Percentiles rank a stretch among this genome's conserved stretches.
Conservation (phyloP, 2,329 filamentous ascomycete species). For the Fusarium chaquense region DNA sequence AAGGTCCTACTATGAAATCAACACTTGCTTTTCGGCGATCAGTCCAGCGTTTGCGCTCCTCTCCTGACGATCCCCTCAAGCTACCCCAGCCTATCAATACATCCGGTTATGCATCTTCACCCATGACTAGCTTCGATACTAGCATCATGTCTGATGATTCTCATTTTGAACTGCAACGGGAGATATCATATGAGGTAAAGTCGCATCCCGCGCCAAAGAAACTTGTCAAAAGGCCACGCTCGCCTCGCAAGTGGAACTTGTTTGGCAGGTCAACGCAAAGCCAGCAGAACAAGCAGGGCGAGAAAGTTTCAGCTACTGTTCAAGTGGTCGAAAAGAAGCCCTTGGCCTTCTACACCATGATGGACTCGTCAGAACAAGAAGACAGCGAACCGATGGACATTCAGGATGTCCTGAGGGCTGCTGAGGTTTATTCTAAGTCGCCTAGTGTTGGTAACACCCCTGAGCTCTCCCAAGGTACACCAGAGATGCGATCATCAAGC, state of each 20-base stretch:
- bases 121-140: slow-evolving; percentile 68
- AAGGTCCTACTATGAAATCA: slow-evolving; percentile 60
- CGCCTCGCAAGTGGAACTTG: slow-evolving; percentile 72
- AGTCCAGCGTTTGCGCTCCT: slow-evolving; percentile 62
- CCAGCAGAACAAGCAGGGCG: slow-evolving; percentile 56
- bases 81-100: slow-evolving; percentile 68
- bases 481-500: slow-evolving; percentile 30
- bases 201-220: slow-evolving; percentile 61
- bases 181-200: slow-evolving; percentile 50
- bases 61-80: slow-evolving; percentile 59
- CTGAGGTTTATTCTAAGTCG: slow-evolving; percentile 53
- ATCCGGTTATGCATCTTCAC: slow-evolving; percentile 57
- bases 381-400: slow-evolving; percentile 57
- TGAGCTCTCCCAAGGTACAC: slow-evolving; percentile 30
- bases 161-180: slow-evolving; percentile 56
- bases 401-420: slow-evolving; percentile 64
- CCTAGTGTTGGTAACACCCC: slow-evolving; percentile 31
- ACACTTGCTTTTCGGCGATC: slow-evolving; percentile 68
- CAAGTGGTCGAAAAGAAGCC: slow-evolving; percentile 63
- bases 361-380: slow-evolving; percentile 69
- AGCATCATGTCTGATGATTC: slow-evolving; percentile 70
- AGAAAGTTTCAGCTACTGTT: slow-evolving; percentile 62
- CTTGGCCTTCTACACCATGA: slow-evolving; percentile 71
- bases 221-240: slow-evolving; percentile 65
- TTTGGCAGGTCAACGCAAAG: slow-evolving; percentile 67